Evolutionary conservation across 2,329 filamentous ascomycete genomes (phyloP).

Genomic region (Fusarium sp.): DNA sequence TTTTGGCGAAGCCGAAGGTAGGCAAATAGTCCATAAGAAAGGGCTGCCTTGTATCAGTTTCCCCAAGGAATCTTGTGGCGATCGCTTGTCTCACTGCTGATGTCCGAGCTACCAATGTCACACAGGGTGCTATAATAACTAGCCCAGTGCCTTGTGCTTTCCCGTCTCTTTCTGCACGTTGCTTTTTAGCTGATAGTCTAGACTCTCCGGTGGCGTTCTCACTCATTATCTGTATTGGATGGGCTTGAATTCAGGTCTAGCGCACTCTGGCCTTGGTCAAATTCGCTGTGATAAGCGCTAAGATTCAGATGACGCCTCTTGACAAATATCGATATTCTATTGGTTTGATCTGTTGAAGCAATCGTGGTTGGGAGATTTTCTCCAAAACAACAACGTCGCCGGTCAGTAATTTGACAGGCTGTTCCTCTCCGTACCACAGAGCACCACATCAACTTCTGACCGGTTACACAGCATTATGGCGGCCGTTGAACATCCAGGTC

Average conservation of each 20-base stretch:
- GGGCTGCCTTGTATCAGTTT: neutral
- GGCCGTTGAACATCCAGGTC: too few relatives aligned
- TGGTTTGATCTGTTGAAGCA: neutral
- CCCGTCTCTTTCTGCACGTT: neutral
- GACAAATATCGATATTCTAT: neutral
- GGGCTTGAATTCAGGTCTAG: neutral
- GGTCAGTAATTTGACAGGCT: neutral
- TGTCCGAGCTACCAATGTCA: neutral
- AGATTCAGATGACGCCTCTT: neutral
- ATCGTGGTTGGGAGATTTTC: neutral
- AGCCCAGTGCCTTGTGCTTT: neutral
- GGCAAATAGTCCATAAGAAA: neutral
- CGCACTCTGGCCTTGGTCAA: neutral
- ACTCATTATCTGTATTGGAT: neutral
- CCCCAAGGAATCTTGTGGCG: neutral
- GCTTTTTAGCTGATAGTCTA: neutral
- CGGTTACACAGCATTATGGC: neutral
- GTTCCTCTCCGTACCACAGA: neutral
- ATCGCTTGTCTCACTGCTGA: neutral
- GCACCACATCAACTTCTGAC: neutral
- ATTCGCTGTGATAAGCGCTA: neutral
- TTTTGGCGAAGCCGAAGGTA: neutral
- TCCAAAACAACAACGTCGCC: neutral
- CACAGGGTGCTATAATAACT: neutral
- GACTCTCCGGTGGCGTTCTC: neutral